Evolutionary conservation across 2,329 filamentous ascomycete species (phyloP).

Genomic region (Chrysosporium keratinophilum): DNA sequence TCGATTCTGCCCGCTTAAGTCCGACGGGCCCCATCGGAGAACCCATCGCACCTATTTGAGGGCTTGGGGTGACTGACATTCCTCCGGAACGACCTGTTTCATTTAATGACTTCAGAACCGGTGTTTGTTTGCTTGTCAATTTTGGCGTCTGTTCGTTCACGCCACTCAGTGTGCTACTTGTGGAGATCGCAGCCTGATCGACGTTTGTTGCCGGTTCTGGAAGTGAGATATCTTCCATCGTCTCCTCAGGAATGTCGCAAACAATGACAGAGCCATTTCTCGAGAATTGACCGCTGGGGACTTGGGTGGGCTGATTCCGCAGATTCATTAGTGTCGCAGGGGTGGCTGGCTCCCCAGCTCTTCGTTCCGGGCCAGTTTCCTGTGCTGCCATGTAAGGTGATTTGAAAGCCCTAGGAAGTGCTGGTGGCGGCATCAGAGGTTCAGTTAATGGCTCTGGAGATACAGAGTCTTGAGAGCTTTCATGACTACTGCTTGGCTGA

Average conservation of each 20-base stretch:
- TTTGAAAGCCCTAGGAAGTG: slow-evolving; percentile 33
- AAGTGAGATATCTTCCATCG: slow-evolving; percentile 57
- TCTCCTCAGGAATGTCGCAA: slow-evolving; percentile 41
- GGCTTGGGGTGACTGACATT: slow-evolving; percentile 41
- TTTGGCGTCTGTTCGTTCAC: slow-evolving; percentile 46
- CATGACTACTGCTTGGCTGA: slow-evolving; percentile 31
- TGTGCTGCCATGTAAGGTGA: slow-evolving; percentile 33
- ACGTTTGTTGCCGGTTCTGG: slow-evolving; percentile 58
- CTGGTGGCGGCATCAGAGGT: slow-evolving; percentile 41
- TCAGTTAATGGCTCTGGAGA: slow-evolving; percentile 43
- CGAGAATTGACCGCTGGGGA: slow-evolving; percentile 30
- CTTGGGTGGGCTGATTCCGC: slow-evolving; percentile 38
- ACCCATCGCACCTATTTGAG: slow-evolving; percentile 43
- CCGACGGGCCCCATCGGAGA: slow-evolving; percentile 39
- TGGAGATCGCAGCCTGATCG: slow-evolving; percentile 36
- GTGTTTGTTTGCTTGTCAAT: slow-evolving; percentile 57
- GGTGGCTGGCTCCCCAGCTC: slow-evolving; percentile 56
- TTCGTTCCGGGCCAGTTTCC: slow-evolving; percentile 20
- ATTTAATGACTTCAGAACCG: slow-evolving; percentile 22
- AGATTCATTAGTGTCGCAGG: slow-evolving; percentile 82
- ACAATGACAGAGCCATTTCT: slow-evolving; percentile 28
- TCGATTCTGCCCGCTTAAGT: slow-evolving; percentile 40
- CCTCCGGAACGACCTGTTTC: slow-evolving; percentile 24
- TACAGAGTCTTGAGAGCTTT: slow-evolving; percentile 40
- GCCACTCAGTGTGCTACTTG: slow-evolving; percentile 36